Base-by-base conservation (phyloP, 768 basidiomycete genomes). In the Mycena metata region DNA sequence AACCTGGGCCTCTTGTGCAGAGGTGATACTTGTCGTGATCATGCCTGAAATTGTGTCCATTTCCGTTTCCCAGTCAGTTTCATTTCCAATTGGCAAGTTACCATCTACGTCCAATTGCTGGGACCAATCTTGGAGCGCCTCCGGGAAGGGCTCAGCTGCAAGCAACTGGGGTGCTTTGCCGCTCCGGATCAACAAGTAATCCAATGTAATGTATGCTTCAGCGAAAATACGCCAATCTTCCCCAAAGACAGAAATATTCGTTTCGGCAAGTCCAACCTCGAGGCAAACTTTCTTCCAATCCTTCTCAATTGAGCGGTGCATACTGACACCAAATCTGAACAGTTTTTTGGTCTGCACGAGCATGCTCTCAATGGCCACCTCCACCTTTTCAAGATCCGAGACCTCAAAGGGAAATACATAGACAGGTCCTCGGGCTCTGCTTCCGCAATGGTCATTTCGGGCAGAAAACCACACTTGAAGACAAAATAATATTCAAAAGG, bases 281-380 rank as follows among this genome's bases (percentile, higher is more conserved):
- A n/a, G n/a, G n/a, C n/a, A n/a, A n/a, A n/a, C n/a, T n/a, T n/a
- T 55, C 21, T 41, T 39, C 52, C 52, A 55, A 23, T 21, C 23
- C 5, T 11, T 39, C 8, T 55, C 52, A 6, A 55, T 39, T 1
- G 17, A 17, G 10, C 52, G n/a, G 8, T 55, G 36, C 15, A 55
- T 3, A 2, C 35, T 23, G 11, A 55, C 52, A 8, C 52, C 52
- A 13, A 39, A 55, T 41, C 39, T 55, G 9, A 17, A n/a, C 21
- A 55, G 21, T 21, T 19, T 21, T 39, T 55, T 55, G 19, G 52
- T 21, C 35, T 55, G n/a, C 5, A 16, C 21, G 0, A 41, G n/a
- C 52, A 55, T 55, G 23, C 23, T 39, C 2, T 3, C 39, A 12
- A 55, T 39, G 10, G 9, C 21, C 0, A 3, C 17, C 21, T 55